phyloP scores from a whole-genome alignment of 2,329 filamentous ascomycete genomes.

The Aspergillus sp. region DNA sequence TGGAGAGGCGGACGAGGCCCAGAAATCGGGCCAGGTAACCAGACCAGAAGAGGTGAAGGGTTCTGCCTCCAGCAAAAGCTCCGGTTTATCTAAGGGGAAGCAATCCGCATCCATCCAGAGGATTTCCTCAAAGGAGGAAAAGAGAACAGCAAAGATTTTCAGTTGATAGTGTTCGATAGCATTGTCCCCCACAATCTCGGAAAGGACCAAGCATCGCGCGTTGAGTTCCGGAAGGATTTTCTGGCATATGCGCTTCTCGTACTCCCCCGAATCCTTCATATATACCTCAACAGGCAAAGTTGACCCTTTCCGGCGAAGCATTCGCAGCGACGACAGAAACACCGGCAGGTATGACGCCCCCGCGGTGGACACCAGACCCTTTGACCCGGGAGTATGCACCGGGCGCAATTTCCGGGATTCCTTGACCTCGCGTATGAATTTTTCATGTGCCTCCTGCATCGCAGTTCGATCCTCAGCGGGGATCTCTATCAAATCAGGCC shows the following conservation, averaged over 20 bases:
- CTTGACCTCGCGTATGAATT: slow-evolving; percentile 33
- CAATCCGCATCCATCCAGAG: slow-evolving; percentile 55
- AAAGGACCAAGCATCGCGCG: slow-evolving; percentile 39
- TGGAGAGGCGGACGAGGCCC: slow-evolving; percentile 40
- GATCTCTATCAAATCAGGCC: slow-evolving; percentile 32
- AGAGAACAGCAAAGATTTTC: slow-evolving; percentile 53
- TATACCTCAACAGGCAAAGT: slow-evolving; percentile 46
- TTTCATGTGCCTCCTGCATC: slow-evolving; percentile 37
- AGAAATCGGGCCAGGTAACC: slow-evolving; percentile 55
- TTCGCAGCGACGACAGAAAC: slow-evolving; percentile 47
- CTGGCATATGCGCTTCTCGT: slow-evolving; percentile 37
- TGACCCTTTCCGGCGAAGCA: slow-evolving; percentile 49
- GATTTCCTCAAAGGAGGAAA: slow-evolving; percentile 55
- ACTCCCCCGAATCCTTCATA: slow-evolving; percentile 34
- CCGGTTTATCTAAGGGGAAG: slow-evolving; percentile 45
- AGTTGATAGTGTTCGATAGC: slow-evolving; percentile 47
- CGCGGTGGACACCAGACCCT: slow-evolving; percentile 50
- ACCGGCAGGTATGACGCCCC: slow-evolving; percentile 46
- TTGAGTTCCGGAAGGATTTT: slow-evolving; percentile 36
- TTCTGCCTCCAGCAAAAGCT: slow-evolving; percentile 43
- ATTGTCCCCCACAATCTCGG: slow-evolving; percentile 35
- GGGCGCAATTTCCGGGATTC: slow-evolving; percentile 23
- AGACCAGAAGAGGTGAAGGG: slow-evolving; percentile 50
- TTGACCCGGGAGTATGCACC: slow-evolving; percentile 33
- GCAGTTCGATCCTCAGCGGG: slow-evolving; percentile 26